A percentile compares a stretch with the other conserved stretches of the same genome.
Evolutionary conservation across 257 asterid species (phyloP).

Genomic region (Jasminum sambac): DNA sequence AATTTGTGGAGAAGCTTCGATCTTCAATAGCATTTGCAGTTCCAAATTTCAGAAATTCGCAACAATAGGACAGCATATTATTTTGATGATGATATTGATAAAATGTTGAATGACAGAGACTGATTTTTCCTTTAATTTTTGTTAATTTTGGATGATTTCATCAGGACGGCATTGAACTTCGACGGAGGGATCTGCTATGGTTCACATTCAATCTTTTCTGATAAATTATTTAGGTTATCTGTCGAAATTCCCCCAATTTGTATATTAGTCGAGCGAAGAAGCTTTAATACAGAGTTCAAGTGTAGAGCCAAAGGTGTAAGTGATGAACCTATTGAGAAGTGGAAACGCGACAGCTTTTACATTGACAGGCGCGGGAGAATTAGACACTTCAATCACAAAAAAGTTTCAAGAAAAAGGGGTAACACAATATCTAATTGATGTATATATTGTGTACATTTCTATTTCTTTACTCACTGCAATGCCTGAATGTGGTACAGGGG

Average conservation of each 20-base stretch:
- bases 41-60: too few species aligned
- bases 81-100: neutral
- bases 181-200: neutral
- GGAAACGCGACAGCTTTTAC: slow-evolving; percentile 69
- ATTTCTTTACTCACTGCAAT: neutral
- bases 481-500: slow-evolving; percentile 46
- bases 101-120: neutral
- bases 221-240: slow-evolving; percentile 40
- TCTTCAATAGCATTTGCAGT: too few species aligned
- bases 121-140: neutral
- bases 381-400: slow-evolving; percentile 65
- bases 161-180: neutral
- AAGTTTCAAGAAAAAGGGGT: slow-evolving; percentile 75
- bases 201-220: neutral
- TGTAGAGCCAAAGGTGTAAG: slow-evolving; percentile 43
- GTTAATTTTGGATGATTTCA: neutral
- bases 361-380: slow-evolving; percentile 65
- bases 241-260: slow-evolving; percentile 42
- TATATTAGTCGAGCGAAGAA: slow-evolving; percentile 37
- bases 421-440: slow-evolving; percentile 4
- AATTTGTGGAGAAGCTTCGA: neutral
- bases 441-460: neutral
- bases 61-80: neutral
- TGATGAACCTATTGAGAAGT: slow-evolving; percentile 48
- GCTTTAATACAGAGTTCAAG: slow-evolving; percentile 39